Evolutionary conservation across 83 land plant species (phyloP), one percentile per base, ranked within the genome.

Genomic region (Isoetes engelmannii): DNA sequence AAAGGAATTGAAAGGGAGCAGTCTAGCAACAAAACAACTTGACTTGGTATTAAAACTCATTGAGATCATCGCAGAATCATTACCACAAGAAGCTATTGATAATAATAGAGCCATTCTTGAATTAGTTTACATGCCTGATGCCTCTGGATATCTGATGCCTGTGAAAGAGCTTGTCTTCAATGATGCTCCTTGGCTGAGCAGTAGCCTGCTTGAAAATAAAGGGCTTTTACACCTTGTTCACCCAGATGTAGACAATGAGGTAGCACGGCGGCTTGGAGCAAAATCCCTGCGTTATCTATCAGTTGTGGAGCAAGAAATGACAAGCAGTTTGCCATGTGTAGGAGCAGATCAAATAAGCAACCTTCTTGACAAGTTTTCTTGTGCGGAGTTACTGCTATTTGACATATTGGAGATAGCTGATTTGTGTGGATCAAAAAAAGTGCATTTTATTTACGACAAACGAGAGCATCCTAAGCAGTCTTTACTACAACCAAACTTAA

Each of bases 131-230:
- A 69, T 87, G 68, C 98, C 98, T 37, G 84, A 93, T 87, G 71
- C 82, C 42, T 68, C 70, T 60, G 92, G 88, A 47, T 45, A 79
- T 67, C 74, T 93, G 61, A 72, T 44, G 51, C 63, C 45, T 69
- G 81, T 85, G 6, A 69, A 51, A 12, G 86, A 81, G 71, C 84
- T 93, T 48, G 84, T 93, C 4, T 93, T 85, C 61, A 88, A 93
- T 79, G 98, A 93, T 84, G 98, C 98, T 54, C 98, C 98, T 48
- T 93, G 98, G 98, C 84, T 93, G 75, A 79, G 83, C 10, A 76
- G 72, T 45, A 79, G 54, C 66, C 57, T 46, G 18, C 61, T 47
- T 8, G 70, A 43, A 61, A 44, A 45, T 69, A 63, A 67, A 6
- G 81, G 74, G 41, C 71, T 70, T n/a, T 80, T 80, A 76, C 74